Conservation (phyloP, 805 yeast genomes). For the Tetrapisispora nanseiensis region DNA sequence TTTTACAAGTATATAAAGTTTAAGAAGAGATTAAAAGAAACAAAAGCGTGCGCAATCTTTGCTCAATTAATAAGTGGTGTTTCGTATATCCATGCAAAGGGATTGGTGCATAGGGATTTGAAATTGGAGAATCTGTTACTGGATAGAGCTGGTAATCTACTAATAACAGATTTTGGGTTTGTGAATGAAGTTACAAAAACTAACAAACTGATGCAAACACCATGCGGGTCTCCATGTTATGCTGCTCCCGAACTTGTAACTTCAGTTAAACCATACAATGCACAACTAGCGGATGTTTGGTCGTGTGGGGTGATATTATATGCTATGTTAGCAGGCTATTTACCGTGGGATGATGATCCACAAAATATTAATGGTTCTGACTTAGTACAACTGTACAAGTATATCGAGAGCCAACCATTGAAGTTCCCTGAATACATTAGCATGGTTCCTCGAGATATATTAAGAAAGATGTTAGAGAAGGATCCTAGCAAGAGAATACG, state of each 20-base stretch:
- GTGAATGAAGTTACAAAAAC: conserved; percentile 63
- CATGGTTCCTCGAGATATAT: conserved; percentile 83
- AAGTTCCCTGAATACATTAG: conserved; percentile 92
- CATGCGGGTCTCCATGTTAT: conserved; percentile 96
- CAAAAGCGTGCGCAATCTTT: conserved; percentile 76
- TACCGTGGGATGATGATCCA: conserved; percentile 96
- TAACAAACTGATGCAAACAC: conserved; percentile 80
- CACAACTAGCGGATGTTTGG: conserved; percentile 94
- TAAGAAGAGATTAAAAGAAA: conserved; percentile 78
- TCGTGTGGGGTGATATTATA: conserved; percentile 90
- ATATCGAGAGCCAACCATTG: conserved; percentile 81
- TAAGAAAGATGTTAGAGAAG: conserved; percentile 72
- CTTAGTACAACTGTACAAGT: conserved; percentile 79
- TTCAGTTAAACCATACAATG: conserved; percentile 84
- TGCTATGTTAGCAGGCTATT: conserved; percentile 95
- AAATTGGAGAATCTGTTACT: conserved; percentile 80
- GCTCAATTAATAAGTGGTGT: conserved; percentile 94
- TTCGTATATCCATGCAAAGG: conserved; percentile 85
- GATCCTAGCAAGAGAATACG: conserved; percentile 71
- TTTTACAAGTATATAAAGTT: conserved; percentile 84
- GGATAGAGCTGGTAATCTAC: conserved; percentile 77
- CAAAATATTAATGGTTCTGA: conserved; percentile 93
- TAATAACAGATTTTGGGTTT: conserved; percentile 89
- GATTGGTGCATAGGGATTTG: conserved; percentile 81
- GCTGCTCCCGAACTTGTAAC: conserved; percentile 97